phyloP scores from a whole-genome alignment of 1,139 yeast genomes.

The Hemisphaericaspora xylanilytica region DNA sequence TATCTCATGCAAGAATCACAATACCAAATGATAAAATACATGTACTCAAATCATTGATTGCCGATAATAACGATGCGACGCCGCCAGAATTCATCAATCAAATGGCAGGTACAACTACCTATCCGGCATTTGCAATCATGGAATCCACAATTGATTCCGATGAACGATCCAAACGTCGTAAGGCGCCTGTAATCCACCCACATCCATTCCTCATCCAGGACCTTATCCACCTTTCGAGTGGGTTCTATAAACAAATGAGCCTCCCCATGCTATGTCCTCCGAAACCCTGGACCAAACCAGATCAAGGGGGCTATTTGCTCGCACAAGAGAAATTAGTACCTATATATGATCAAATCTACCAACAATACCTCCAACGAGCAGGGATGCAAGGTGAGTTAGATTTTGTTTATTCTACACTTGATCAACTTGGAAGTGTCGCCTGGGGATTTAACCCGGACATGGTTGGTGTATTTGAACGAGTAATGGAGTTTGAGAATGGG shows the following conservation, averaged over 20 bases:
- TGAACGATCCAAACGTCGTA: too few species aligned
- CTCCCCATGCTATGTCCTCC: slow-evolving; percentile 45
- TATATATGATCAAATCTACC: slow-evolving; percentile 20
- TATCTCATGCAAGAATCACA: background rate
- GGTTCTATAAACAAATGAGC: slow-evolving; percentile 11
- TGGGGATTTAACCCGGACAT: slow-evolving; percentile 39
- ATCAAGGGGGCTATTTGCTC: slow-evolving; percentile 35
- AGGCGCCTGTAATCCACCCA: slow-evolving; percentile 17
- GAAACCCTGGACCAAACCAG: slow-evolving; percentile 33
- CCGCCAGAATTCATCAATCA: too few species aligned
- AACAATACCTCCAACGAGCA: slow-evolving; percentile 25
- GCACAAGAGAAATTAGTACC: slow-evolving; percentile 26
- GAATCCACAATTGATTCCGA: too few species aligned
- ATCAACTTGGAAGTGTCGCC: slow-evolving; percentile 28
- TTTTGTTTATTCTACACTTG: slow-evolving; percentile 30
- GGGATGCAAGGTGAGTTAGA: slow-evolving; percentile 33
- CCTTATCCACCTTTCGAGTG: slow-evolving; percentile 12
- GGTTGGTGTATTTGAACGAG: slow-evolving; percentile 22
- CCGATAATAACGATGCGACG: too few species aligned
- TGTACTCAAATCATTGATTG: background rate
- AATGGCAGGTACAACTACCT: too few species aligned
- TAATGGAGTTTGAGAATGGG: slow-evolving; percentile 23
- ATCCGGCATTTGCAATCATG: background rate
- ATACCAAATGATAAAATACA: slow-evolving; percentile 19
- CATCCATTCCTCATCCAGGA: slow-evolving; percentile 27